Evolutionary conservation across 2,329 filamentous ascomycete species (phyloP).

Genomic region (Zasmidium citrigriseum): DNA sequence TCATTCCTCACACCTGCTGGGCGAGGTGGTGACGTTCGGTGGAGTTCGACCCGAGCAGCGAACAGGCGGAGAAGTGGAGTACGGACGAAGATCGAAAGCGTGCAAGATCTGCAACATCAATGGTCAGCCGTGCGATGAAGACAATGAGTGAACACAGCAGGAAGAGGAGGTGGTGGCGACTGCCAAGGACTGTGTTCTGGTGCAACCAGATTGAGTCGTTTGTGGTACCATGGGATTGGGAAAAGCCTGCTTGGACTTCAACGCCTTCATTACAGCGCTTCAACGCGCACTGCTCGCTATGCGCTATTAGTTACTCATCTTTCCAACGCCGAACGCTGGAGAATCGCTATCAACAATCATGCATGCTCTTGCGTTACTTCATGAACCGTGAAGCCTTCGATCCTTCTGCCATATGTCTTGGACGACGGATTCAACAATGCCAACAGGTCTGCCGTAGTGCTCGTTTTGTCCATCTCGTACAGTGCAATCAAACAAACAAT

Average conservation of each 20-base stretch:
- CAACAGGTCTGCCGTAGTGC: neutral
- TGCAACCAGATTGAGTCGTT: neutral
- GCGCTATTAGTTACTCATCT: conserved; percentile 2
- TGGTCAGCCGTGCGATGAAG: neutral
- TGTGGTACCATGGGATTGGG: neutral
- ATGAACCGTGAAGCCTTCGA: conserved; percentile 8
- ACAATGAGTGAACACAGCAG: neutral
- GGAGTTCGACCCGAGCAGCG: neutral
- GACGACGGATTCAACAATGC: neutral
- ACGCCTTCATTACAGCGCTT: conserved; percentile 4
- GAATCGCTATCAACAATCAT: conserved; percentile 10
- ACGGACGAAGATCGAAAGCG: neutral
- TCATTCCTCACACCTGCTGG: neutral
- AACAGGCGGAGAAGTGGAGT: neutral
- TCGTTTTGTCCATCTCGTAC: neutral
- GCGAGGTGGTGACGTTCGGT: neutral
- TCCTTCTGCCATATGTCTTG: neutral
- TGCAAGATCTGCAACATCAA: neutral
- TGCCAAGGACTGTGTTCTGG: too few species aligned
- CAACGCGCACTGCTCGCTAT: neutral
- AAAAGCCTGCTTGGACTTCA: conserved; percentile 6
- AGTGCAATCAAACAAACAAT: neutral
- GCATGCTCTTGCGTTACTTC: conserved; percentile 13
- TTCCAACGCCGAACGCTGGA: conserved; percentile 15
- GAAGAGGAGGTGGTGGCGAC: too few species aligned